Percentiles rank a stretch among this genome's conserved stretches.
phyloP scores from a whole-genome alignment of 441 rosid species.

The Erodium texanum region DNA sequence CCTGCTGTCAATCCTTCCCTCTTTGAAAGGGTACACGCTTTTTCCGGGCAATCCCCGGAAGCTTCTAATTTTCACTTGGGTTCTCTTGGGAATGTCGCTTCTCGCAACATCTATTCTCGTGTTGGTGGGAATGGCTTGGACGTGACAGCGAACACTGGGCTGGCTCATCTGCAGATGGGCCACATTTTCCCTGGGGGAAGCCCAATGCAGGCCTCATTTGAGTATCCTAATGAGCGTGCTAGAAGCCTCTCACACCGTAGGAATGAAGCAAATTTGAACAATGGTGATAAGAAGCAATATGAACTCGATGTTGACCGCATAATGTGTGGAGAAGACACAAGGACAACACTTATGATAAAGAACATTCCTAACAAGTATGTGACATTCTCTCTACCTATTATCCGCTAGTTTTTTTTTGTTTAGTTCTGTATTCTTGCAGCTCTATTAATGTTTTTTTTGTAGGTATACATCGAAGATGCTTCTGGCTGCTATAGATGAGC shows the following conservation, averaged over 20 bases:
- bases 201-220: conserved; percentile 45
- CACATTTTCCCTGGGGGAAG: conserved; percentile 55
- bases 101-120: conserved; percentile 40
- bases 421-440: conserved; percentile 3
- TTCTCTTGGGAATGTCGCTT: conserved; percentile 47
- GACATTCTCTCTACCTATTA: conserved; percentile 8
- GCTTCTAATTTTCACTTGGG: conserved; percentile 50
- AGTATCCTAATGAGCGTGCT: conserved; percentile 46
- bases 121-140: conserved; percentile 39
- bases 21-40: conserved; percentile 55
- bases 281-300: conserved; percentile 52
- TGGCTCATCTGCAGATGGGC: conserved; percentile 50
- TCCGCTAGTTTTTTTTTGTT: conserved; percentile 1
- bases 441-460: conserved; percentile 15
- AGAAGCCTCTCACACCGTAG: conserved; percentile 53
- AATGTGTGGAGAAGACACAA: conserved; percentile 44
- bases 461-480: conserved; percentile 84
- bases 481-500: conserved; percentile 69
- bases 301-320: conserved; percentile 64
- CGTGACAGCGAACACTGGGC: conserved; percentile 37
- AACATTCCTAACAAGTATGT: conserved; percentile 70
- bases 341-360: conserved; percentile 71
- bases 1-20: conserved; percentile 50
- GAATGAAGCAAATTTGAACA: conserved; percentile 45
- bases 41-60: conserved; percentile 47